These are phyloP conservation scores for Xerocomus potaroensis DNA, from an alignment of 768 basidiomycete species.

Conservation along the genomic window DNA sequence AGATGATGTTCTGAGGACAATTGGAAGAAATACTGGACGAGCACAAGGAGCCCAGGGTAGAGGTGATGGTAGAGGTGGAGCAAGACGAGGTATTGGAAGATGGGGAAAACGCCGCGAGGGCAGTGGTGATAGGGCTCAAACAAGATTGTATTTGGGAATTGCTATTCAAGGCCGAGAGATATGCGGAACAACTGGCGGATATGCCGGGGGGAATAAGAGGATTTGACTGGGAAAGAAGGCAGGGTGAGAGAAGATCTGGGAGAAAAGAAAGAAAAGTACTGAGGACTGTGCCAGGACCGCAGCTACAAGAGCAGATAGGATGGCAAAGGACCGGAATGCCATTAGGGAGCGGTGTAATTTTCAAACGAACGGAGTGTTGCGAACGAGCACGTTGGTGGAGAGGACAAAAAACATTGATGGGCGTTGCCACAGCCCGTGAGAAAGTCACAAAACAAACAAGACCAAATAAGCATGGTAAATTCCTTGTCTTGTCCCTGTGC, in stretches of 20 bases:
- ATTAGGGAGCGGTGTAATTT: constrained; percentile 20
- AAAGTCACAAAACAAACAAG: neutral
- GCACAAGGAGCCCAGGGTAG: constrained; percentile 58
- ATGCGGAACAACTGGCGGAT: constrained; percentile 49
- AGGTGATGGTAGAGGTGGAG: constrained; percentile 42
- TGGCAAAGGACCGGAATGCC: constrained; percentile 49
- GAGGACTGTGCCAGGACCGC: constrained; percentile 46
- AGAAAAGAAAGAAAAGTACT: constrained; percentile 23
- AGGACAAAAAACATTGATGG: constrained; percentile 24
- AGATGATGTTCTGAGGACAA: constrained; percentile 59
- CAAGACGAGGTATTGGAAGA: constrained; percentile 36
- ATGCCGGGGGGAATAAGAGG: constrained; percentile 69
- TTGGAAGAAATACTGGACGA: constrained; percentile 36
- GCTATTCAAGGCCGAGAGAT: constrained; percentile 58
- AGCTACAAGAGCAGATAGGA: constrained; percentile 49
- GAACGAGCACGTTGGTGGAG: neutral
- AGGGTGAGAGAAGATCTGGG: constrained; percentile 4
- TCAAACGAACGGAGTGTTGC: constrained; percentile 7
- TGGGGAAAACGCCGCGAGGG: constrained; percentile 53
- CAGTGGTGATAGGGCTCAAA: constrained; percentile 55
- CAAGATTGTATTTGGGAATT: constrained; percentile 57
- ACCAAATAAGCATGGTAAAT: no score
- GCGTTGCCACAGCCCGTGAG: neutral
- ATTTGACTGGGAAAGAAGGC: constrained; percentile 25
- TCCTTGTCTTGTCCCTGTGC: no score